A percentile compares a stretch with the other conserved stretches of the same genome.
Evolutionary conservation across 192 early-diverging fungal genomes (phyloP).

Genomic region (Anaeromyces robustus): DNA sequence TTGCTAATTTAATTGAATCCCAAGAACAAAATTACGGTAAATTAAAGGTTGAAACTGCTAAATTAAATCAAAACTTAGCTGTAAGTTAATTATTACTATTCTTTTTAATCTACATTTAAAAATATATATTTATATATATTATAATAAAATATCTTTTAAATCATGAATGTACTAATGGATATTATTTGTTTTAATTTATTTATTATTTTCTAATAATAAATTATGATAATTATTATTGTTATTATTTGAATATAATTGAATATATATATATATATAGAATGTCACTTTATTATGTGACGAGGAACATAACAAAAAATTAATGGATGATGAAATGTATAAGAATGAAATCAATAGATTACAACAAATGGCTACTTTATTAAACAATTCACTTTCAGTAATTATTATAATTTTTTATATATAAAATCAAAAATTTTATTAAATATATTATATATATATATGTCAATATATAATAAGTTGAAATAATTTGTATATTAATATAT

Average conservation of each 20-base stretch:
- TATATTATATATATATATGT: neutral
- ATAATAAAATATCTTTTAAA: too few relatives aligned
- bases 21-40: neutral
- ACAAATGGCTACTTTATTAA: neutral
- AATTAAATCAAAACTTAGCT: neutral
- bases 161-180: too few relatives aligned
- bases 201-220: too few relatives aligned
- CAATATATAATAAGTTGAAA: too few relatives aligned
- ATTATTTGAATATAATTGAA: too few relatives aligned
- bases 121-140: too few relatives aligned
- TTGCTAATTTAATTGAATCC: neutral
- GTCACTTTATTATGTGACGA: neutral
- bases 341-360: neutral
- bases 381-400: neutral
- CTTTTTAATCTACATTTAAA: too few relatives aligned
- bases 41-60: neutral
- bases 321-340: neutral
- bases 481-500: too few relatives aligned
- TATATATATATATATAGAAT: neutral
- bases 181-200: too few relatives aligned
- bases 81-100: too few relatives aligned
- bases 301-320: neutral
- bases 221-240: too few relatives aligned
- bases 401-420: neutral
- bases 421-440: neutral